Evolutionary conservation across 2,329 filamentous ascomycete species (phyloP).

Genomic region (Sporothrix dimorphospora): DNA sequence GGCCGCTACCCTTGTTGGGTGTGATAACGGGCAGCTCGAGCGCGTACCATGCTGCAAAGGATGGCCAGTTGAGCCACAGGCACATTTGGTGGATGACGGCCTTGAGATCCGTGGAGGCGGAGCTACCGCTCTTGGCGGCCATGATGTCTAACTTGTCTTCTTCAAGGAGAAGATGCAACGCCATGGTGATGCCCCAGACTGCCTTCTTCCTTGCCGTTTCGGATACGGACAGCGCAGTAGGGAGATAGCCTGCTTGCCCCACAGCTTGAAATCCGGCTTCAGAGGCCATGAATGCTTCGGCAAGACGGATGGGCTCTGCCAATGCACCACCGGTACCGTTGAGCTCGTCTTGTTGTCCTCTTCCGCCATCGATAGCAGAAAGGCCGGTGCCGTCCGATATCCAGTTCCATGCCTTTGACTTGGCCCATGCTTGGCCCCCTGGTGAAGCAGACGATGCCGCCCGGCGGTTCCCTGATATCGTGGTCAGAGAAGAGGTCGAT

Average conservation of each 20-base stretch:
- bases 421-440: not conserved
- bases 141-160: slow-evolving; percentile 80
- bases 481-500: slow-evolving; percentile 2
- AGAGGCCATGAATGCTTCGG: slow-evolving; percentile 67
- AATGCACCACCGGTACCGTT: slow-evolving; percentile 41
- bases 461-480: slow-evolving; percentile 6
- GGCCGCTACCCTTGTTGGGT: slow-evolving; percentile 39
- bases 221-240: slow-evolving; percentile 59
- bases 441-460: not conserved
- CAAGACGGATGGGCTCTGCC: slow-evolving; percentile 57
- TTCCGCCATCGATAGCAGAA: not conserved
- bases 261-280: slow-evolving; percentile 59
- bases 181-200: slow-evolving; percentile 70
- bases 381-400: slow-evolving; percentile 37
- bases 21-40: slow-evolving; percentile 55
- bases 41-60: slow-evolving; percentile 54
- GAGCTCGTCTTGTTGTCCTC: not conserved
- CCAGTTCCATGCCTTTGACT: slow-evolving; percentile 36
- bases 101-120: slow-evolving; percentile 59
- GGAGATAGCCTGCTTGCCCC: slow-evolving; percentile 63
- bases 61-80: slow-evolving; percentile 75
- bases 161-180: slow-evolving; percentile 83
- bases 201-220: slow-evolving; percentile 62
- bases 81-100: slow-evolving; percentile 79
- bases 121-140: slow-evolving; percentile 49